These are phyloP conservation scores for Leccinum imitatum DNA, from an alignment of 768 basidiomycete genomes.

Conservation along the genomic window DNA sequence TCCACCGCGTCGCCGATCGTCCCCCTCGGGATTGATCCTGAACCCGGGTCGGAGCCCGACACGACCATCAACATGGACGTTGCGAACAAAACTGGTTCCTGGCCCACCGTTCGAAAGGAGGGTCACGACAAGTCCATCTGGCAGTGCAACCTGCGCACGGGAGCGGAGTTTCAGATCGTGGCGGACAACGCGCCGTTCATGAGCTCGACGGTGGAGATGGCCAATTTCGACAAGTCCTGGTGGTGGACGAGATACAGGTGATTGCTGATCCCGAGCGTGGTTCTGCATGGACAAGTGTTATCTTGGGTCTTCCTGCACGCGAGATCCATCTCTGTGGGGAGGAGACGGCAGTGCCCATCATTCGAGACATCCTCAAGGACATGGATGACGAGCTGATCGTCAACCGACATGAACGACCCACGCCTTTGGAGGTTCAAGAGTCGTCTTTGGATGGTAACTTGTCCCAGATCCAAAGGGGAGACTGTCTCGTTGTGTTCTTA, in stretches of 20 bases:
- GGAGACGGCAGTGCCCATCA: too few relatives aligned
- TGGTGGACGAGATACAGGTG: slow-evolving; percentile 98
- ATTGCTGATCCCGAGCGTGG: slow-evolving; percentile 79
- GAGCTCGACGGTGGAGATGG: slow-evolving; percentile 83
- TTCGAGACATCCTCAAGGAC: too few relatives aligned
- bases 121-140: slow-evolving; percentile 54
- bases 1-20: slow-evolving; percentile 56
- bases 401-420: too few relatives aligned
- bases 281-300: slow-evolving; percentile 62
- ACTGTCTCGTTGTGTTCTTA: too few relatives aligned
- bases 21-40: slow-evolving; percentile 59
- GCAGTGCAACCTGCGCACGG: slow-evolving; percentile 84
- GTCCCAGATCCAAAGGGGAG: too few relatives aligned
- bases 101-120: slow-evolving; percentile 30
- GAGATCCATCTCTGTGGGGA: too few relatives aligned
- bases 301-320: too few relatives aligned
- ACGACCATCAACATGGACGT: slow-evolving; percentile 33
- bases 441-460: too few relatives aligned
- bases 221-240: slow-evolving; percentile 7
- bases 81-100: slow-evolving; percentile 20
- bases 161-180: slow-evolving; percentile 83
- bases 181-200: slow-evolving; percentile 51
- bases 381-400: too few relatives aligned
- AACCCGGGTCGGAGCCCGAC: slow-evolving; percentile 38
- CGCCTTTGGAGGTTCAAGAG: too few relatives aligned